Percentiles rank a stretch among this genome's conserved stretches.
Conservation (phyloP, 345 rosid genomes). For the Sonneratia caseolaris region DNA sequence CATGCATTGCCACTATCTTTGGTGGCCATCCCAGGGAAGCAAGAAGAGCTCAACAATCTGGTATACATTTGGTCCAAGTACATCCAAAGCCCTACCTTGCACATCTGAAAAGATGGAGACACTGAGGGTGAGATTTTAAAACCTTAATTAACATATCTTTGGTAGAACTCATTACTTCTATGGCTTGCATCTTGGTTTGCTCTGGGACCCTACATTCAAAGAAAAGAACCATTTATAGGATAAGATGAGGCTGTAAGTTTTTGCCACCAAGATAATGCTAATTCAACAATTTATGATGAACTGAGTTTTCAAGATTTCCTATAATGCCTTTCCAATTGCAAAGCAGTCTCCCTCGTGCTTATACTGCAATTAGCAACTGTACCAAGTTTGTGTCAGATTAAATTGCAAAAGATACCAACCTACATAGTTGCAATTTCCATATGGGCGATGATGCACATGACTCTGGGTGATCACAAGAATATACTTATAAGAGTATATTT, state of each 20-base stretch:
- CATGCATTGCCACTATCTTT: slow-evolving; percentile 28
- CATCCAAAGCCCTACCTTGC: slow-evolving; percentile 32
- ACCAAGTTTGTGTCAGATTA: no score
- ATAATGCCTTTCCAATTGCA: slow-evolving; percentile 56
- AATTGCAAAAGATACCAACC: background rate
- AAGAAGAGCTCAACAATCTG: slow-evolving; percentile 64
- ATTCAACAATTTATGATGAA: slow-evolving; percentile 20
- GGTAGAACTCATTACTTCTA: slow-evolving; percentile 37
- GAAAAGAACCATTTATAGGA: slow-evolving; percentile 12
- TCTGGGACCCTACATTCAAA: slow-evolving; percentile 51
- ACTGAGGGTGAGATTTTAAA: slow-evolving; percentile 27
- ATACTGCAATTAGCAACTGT: background rate
- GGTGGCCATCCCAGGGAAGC: slow-evolving; percentile 81
- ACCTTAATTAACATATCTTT: slow-evolving; percentile 32
- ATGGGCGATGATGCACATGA: no score
- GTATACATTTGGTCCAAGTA: slow-evolving; percentile 38
- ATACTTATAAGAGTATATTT: no score
- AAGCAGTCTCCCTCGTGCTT: slow-evolving; percentile 36
- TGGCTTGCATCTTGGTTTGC: slow-evolving; percentile 42
- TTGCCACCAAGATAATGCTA: slow-evolving; percentile 29
- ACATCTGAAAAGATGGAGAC: slow-evolving; percentile 14
- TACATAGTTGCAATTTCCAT: no score
- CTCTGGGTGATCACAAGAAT: no score
- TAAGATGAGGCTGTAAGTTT: slow-evolving; percentile 22
- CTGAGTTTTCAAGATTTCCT: slow-evolving; percentile 77